Base-by-base conservation (phyloP, 2,329 filamentous ascomycete species). In the Verticillium isaacii region DNA sequence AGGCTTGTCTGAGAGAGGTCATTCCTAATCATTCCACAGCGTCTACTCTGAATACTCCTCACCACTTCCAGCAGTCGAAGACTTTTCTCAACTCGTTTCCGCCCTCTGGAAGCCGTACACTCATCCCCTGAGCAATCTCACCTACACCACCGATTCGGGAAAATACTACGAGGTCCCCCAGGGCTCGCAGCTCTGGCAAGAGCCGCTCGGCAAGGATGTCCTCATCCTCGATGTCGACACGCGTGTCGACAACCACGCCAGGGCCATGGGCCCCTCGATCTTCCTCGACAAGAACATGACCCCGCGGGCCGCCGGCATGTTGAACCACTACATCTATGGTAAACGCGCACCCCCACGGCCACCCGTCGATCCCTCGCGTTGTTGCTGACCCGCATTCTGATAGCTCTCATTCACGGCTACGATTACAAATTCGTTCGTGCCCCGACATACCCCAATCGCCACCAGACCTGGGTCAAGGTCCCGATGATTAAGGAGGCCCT, bases 351-450 rank as follows among this genome's bases (percentile, higher is more conserved):
- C 5, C 5, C 19, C 2, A 50, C 15, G 57, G 15, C 11, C 45
- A 50, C 12, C 45, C 5, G 19, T 19, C 19, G n/a, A 50, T 50
- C 19, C n/a, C 5, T 14, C 45, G 39, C n/a, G 45, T 9, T 25
- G 2, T 12, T 19, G 19, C 45, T 50, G 6, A 50, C 45, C 1
- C 23, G 29, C 29, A 12, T 23, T 23, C 11, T 8, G 15, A 14
- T 64, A 75, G 76, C 76, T 23, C 69, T 70, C 67, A 79, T 82
- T 57, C 80, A 82, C 66, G 79, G 79, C 5, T 81, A 81, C 68
- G 77, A 80, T 58, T 82, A 82, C 67, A 78, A 79, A 37, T 76
- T 80, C 60, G 74, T 81, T 34, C 76, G 74, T 61, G 77, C 77
- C 4, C 72, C 76, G 32, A 72, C 75, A 36, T 77, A 78, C 59